Conservation (phyloP, 441 rosid species). For the Croton setiger region DNA sequence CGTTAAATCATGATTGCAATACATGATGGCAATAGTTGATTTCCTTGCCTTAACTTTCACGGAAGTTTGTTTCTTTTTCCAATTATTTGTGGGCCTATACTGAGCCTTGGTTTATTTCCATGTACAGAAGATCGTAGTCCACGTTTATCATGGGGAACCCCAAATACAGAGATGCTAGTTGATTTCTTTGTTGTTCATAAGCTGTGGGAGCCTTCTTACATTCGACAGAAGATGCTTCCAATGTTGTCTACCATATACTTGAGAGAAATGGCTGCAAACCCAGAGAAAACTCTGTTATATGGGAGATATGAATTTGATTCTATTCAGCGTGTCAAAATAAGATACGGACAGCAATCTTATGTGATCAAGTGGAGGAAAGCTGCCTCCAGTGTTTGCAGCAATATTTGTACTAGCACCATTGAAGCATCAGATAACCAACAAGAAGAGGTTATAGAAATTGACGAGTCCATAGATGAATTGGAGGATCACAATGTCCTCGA, state of each 20-base stretch:
- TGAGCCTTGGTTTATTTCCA: neutral
- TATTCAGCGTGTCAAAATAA: conserved; percentile 59
- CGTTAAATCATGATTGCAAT: too few species aligned
- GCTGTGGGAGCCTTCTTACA: conserved; percentile 68
- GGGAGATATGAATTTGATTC: conserved; percentile 77
- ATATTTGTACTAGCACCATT: conserved; percentile 14
- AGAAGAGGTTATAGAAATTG: conserved; percentile 43
- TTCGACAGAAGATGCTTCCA: conserved; percentile 71
- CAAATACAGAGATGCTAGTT: conserved; percentile 67
- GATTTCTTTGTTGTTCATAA: conserved; percentile 71
- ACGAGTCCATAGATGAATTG: conserved; percentile 42
- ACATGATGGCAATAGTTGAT: neutral
- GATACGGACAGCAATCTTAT: conserved; percentile 57
- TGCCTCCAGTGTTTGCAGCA: conserved; percentile 24
- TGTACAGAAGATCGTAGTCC: conserved; percentile 37
- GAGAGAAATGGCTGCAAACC: conserved; percentile 51
- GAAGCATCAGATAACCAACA: conserved; percentile 34
- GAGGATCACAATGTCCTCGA: conserved; percentile 48
- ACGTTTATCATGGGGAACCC: conserved; percentile 59
- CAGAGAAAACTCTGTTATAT: conserved; percentile 39
- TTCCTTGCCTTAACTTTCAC: neutral
- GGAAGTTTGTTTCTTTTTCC: neutral
- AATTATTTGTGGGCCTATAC: conserved; percentile 3
- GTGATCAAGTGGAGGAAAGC: conserved; percentile 81
- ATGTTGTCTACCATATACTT: conserved; percentile 80